A percentile compares a stretch with the other conserved stretches of the same genome.
Conservation (phyloP, 2,329 filamentous ascomycete species). For the Hawksworthiomyces lignivorus region DNA sequence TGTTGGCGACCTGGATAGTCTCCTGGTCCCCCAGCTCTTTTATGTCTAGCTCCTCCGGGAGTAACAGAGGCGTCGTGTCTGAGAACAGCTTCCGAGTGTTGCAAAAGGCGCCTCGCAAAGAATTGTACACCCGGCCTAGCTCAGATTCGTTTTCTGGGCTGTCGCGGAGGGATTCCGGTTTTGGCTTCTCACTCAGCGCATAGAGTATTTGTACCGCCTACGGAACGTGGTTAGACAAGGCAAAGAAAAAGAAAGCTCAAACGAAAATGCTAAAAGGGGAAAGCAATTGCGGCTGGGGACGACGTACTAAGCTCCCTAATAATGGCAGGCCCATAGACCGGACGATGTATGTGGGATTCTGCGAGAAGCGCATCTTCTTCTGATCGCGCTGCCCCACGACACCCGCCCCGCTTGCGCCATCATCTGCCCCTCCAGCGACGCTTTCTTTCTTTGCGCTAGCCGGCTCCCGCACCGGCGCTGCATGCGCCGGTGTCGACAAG, state of each 20-base stretch:
- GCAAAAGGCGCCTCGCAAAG: conserved; percentile 25
- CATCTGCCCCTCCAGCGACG: background rate
- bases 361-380: conserved; percentile 27
- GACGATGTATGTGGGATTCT: conserved; percentile 26
- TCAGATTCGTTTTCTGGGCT: conserved; percentile 24
- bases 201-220: conserved; percentile 30
- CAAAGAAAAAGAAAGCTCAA: background rate
- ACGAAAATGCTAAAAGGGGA: no score
- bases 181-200: conserved; percentile 26
- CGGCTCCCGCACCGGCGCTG: background rate
- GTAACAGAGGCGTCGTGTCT: conserved; percentile 23
- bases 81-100: conserved; percentile 27
- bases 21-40: conserved; percentile 29
- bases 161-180: conserved; percentile 21
- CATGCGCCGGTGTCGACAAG: background rate
- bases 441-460: conserved; percentile 1
- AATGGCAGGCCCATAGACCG: conserved; percentile 28
- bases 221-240: no score
- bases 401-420: no score
- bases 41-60: conserved; percentile 30
- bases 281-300: no score
- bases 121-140: conserved; percentile 27
- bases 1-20: conserved; percentile 39
- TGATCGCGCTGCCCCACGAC: conserved; percentile 12
- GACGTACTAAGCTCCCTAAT: conserved; percentile 24